Conservation (phyloP, 2,329 filamentous ascomycete genomes). For the Periconia macrospinosa region DNA sequence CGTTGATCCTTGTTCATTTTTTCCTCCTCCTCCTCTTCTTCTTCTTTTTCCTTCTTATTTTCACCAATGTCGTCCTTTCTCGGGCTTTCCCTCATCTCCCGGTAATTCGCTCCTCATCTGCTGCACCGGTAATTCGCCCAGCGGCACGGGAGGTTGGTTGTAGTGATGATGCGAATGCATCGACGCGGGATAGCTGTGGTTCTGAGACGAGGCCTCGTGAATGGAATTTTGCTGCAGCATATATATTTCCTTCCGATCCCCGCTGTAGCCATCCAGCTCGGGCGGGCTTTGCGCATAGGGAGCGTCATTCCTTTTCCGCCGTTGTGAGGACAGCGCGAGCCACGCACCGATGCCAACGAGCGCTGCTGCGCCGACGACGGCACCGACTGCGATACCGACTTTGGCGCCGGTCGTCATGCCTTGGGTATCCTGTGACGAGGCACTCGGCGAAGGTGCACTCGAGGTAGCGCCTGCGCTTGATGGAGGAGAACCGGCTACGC, state of each 20-base stretch:
- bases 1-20: no score
- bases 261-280: neutral
- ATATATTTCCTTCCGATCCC: neutral
- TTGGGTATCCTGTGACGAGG: neutral
- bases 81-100: neutral
- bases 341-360: neutral
- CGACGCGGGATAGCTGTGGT: no score
- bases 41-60: no score
- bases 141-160: neutral
- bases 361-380: neutral
- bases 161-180: neutral
- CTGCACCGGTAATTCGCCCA: neutral
- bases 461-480: neutral
- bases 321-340: neutral
- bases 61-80: neutral
- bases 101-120: neutral
- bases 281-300: neutral
- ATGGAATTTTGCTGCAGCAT: neutral
- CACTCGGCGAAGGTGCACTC: neutral
- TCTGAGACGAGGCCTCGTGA: neutral
- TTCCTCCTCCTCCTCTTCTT: no score
- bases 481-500: neutral
- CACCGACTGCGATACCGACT: slow-evolving; percentile 1
- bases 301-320: neutral
- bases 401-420: neutral